These are phyloP conservation scores for Punctularia strigosozonata DNA, from an alignment of 768 basidiomycete species.

Conservation along the genomic window DNA sequence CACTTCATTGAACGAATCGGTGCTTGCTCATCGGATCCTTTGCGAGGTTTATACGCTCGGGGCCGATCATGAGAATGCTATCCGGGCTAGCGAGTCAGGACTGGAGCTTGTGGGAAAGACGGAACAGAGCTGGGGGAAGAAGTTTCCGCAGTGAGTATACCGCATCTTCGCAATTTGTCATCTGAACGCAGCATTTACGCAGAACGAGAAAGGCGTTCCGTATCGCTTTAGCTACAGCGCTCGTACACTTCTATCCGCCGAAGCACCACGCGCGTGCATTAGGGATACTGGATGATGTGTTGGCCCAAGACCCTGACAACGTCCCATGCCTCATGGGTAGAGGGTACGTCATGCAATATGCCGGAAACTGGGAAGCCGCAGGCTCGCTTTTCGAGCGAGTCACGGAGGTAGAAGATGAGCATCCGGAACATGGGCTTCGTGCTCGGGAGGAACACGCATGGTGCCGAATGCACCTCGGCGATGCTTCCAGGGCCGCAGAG, in stretches of 20 bases:
- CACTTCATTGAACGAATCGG: slow-evolving; percentile 34
- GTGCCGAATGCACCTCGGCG: slow-evolving; percentile 54
- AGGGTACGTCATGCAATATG: slow-evolving; percentile 60
- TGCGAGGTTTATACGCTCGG: slow-evolving; percentile 56
- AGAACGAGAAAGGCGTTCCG: slow-evolving; percentile 65
- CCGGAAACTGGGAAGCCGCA: slow-evolving; percentile 60
- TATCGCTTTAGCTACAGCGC: slow-evolving; percentile 55
- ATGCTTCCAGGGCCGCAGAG: slow-evolving; percentile 31
- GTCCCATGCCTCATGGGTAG: slow-evolving; percentile 58
- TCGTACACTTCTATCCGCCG: slow-evolving; percentile 81
- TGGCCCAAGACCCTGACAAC: slow-evolving; percentile 51
- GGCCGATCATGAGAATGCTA: slow-evolving; percentile 62
- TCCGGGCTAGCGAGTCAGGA: slow-evolving; percentile 62
- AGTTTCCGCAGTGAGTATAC: slow-evolving; percentile 32
- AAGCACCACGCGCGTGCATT: slow-evolving; percentile 80
- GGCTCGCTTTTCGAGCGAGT: slow-evolving; percentile 49
- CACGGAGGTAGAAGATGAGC: slow-evolving; percentile 30
- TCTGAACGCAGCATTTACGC: not conserved
- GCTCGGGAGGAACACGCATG: slow-evolving; percentile 79
- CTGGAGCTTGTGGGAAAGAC: slow-evolving; percentile 40
- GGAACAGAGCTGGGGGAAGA: slow-evolving; percentile 47
- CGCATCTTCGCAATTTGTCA: not conserved
- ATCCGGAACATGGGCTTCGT: slow-evolving; percentile 37
- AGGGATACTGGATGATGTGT: slow-evolving; percentile 59
- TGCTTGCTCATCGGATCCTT: slow-evolving; percentile 57